Percentiles rank a stretch among this genome's conserved stretches.
These are phyloP conservation scores for Pistacia vera DNA, from an alignment of 345 rosid species.

Conservation along the genomic window DNA sequence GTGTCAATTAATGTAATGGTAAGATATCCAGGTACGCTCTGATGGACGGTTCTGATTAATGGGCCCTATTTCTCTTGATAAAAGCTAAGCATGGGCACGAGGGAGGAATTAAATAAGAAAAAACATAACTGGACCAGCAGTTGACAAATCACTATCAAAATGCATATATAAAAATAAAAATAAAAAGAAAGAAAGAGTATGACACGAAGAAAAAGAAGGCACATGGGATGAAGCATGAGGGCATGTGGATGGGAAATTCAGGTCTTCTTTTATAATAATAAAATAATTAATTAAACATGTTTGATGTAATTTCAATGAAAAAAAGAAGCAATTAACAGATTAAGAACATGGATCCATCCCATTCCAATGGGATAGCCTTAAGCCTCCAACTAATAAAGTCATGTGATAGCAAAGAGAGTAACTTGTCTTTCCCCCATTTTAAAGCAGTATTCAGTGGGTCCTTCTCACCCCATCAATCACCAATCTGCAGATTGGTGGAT, in stretches of 20 bases:
- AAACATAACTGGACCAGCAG: conserved; percentile 26
- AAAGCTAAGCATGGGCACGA: conserved; percentile 27
- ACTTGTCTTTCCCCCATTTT: conserved; percentile 26
- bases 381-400: conserved; percentile 52
- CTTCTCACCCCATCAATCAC: conserved; percentile 1
- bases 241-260: conserved; percentile 38
- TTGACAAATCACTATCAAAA: conserved; percentile 46
- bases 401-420: conserved; percentile 36
- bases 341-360: conserved; percentile 57
- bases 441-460: conserved; percentile 24
- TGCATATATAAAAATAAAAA: conserved; percentile 10
- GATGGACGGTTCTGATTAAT: conserved; percentile 27
- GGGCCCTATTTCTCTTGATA: conserved; percentile 14
- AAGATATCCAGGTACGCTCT: too few relatives aligned
- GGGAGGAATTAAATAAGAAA: conserved; percentile 9
- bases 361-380: conserved; percentile 31
- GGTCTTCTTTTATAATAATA: not conserved
- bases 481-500: conserved; percentile 25
- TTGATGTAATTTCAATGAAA: not conserved
- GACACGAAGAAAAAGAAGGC: conserved; percentile 30
- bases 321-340: not conserved
- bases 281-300: not conserved
- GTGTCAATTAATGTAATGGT: too few relatives aligned
- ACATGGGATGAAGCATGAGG: conserved; percentile 43
- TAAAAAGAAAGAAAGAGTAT: conserved; percentile 6